Conservation (phyloP, 306 rosid species). For the Potentilla sterilis region DNA sequence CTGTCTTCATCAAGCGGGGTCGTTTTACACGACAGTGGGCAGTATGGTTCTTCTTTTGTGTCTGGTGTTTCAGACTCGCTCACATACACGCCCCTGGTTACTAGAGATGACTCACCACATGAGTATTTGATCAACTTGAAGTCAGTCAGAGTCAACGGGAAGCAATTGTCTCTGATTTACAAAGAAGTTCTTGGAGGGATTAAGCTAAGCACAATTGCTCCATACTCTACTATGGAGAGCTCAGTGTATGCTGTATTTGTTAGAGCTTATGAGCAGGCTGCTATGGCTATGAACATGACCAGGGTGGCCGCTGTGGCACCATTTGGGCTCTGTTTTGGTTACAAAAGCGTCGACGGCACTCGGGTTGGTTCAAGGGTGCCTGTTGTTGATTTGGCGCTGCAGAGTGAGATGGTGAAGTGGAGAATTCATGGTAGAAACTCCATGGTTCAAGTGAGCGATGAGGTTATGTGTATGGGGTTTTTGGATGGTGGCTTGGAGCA, state of each 20-base stretch:
- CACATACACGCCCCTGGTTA: conserved; percentile 57
- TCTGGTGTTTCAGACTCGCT: conserved; percentile 46
- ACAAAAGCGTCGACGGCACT: conserved; percentile 11
- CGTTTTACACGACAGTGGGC: conserved; percentile 29
- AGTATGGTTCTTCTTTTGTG: conserved; percentile 13
- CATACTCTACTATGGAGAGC: conserved; percentile 57
- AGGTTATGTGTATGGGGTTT: conserved; percentile 62
- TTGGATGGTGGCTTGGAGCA: conserved; percentile 60
- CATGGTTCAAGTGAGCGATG: conserved; percentile 50
- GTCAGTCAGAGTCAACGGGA: conserved; percentile 53
- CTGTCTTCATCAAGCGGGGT: conserved; percentile 61
- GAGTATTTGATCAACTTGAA: conserved; percentile 59
- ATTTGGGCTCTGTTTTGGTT: conserved; percentile 56
- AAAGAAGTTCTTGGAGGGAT: conserved; percentile 31
- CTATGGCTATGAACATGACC: conserved; percentile 43
- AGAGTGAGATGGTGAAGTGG: conserved; percentile 84
- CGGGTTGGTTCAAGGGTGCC: conserved; percentile 42
- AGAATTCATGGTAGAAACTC: conserved; percentile 62
- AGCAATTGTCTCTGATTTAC: conserved; percentile 40
- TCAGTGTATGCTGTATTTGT: conserved; percentile 39
- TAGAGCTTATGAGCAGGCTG: conserved; percentile 50
- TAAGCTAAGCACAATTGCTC: conserved; percentile 55
- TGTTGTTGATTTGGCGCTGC: conserved; percentile 53
- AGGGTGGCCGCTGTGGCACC: conserved; percentile 48
- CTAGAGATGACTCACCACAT: conserved; percentile 25